Base-by-base conservation (phyloP, 2,329 filamentous ascomycete genomes). In the Whalleya microplaca region DNA sequence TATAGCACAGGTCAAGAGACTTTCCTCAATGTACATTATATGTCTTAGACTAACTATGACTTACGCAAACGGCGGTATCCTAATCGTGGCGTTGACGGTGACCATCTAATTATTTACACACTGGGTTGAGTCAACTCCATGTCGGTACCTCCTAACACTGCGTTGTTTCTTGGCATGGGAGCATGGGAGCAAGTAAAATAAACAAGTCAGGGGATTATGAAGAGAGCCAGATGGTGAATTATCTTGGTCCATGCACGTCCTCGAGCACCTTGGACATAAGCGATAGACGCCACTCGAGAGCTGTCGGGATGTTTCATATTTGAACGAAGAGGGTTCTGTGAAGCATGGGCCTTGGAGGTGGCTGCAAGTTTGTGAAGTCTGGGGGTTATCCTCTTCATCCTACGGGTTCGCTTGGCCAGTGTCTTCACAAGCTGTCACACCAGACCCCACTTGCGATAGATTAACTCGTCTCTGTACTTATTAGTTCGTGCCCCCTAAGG, bases 361-460 rank as follows among this genome's bases (percentile, higher is more conserved):
- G 42, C 44, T 56, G 45, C 55, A 48, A 46, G 48, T 53, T 52
- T 47, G 52, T 12, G 32, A 37, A 37, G 32, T 37, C 32, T 37
- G 32, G 32, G 53, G 52, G 48, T 37, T 44, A n/a, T 37, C 37
- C 18, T 41, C 14, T 50, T 45, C 45, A 37, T 53, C 48, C 29
- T 41, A 44, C 14, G 41, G 44, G 45, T 40, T 57, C 47, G 44
- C 58, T 55, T 55, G 41, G 32, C 21, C 29, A 51, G 23, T 49
- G 32, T 44, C 20, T 32, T 51, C 41, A 48, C 46, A 37, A 41
- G 37, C 46, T 46, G 55, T 51, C 52, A 58, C 55, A 47, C 45
- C 20, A 52, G 21, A 56, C 50, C 43, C 58, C 54, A 48, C 53
- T 37, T 37, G 37, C 49, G 45, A 48, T 54, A 37, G 23, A 55